Percentiles rank a stretch among this genome's conserved stretches.
Evolutionary conservation across 495 filamentous ascomycete species (phyloP).

Genomic region (Xylaria bambusicola): DNA sequence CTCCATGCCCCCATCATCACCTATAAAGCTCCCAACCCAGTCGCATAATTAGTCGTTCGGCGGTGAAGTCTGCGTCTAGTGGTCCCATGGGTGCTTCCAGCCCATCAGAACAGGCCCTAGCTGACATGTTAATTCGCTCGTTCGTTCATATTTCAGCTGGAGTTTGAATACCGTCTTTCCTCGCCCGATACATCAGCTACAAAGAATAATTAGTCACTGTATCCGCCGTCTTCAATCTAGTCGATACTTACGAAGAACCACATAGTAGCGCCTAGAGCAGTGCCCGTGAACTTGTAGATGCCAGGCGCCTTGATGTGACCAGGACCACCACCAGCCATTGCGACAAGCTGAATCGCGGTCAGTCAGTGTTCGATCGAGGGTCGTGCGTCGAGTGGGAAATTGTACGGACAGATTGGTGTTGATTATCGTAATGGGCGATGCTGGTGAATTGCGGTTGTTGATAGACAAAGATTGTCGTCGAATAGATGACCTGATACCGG

Average conservation of each 20-base stretch:
- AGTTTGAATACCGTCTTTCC: slow-evolving; percentile 70
- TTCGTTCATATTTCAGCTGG: slow-evolving; percentile 10
- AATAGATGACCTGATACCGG: not conserved
- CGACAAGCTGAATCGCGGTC: slow-evolving; percentile 10
- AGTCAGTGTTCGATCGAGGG: not conserved
- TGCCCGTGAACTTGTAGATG: slow-evolving; percentile 82
- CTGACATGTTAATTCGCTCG: slow-evolving; percentile 25
- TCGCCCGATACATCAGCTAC: slow-evolving; percentile 92
- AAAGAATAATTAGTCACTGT: not conserved
- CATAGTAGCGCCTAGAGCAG: slow-evolving; percentile 89
- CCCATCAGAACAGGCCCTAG: slow-evolving; percentile 75
- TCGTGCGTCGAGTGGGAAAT: not conserved
- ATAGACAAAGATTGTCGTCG: slow-evolving; percentile 2
- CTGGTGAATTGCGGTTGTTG: not conserved
- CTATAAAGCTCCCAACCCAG: not conserved
- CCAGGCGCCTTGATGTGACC: slow-evolving; percentile 55
- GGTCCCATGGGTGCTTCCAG: slow-evolving; percentile 98
- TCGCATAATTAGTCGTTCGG: not conserved
- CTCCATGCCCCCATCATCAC: not conserved
- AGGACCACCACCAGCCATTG: slow-evolving; percentile 28
- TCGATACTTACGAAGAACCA: slow-evolving; percentile 88
- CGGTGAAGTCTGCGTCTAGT: slow-evolving; percentile 58
- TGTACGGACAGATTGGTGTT: not conserved
- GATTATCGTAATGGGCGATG: not conserved
- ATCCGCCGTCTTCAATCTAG: too few species aligned